Evolutionary conservation across 2,329 filamentous ascomycete genomes (phyloP), one percentile per base, ranked within the genome.

Genomic region (Colletotrichum trifolii): DNA sequence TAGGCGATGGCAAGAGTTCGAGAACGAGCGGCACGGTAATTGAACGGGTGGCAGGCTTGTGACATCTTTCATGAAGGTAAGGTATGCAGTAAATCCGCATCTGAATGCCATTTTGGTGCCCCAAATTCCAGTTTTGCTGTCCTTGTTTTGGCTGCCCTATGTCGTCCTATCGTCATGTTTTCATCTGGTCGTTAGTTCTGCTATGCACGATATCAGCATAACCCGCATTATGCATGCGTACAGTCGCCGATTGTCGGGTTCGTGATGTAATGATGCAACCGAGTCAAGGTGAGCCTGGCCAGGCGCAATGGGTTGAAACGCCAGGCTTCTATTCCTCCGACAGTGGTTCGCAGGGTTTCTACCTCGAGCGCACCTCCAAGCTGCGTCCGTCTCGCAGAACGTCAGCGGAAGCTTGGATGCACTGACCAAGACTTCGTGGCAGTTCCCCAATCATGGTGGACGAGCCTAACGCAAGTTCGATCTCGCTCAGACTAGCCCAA

Each of bases 271-370:
- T 56, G 47, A 34, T 52, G 40, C 35, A 52, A 35, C 58, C 40
- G 34, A 48, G 40, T 33, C 47, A 43, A 53, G 58, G 58, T 47
- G 13, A 52, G 47, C 63, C 63, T 38, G 47, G 58, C 58, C 58
- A 48, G 36, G 46, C 46, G 47, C 40, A 9, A 13, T 40, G 35
- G 38, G 52, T 66, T 63, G 58, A 63, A 66, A 66, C 63, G 34
- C 47, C 47, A 56, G 63, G 42, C 63, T 63, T 38, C 11, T 54
- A 47, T 63, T 66, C 58, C 58, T 63, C 63, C 35, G 34, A 66
- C 63, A 66, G 49, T 62, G 42, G 50, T 46, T 66, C 40, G 50
- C 62, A 65, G 62, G 62, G 62, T 62, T 56, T 39, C 43, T 57
- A 38, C 25, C 25, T 25, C 25, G 25, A 25, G 25, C 25, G 4